Percentiles rank a stretch among this genome's conserved stretches.
These are phyloP conservation scores for Rhodomyrtus tomentosa DNA, from an alignment of 345 rosid genomes.

Conservation along the genomic window DNA sequence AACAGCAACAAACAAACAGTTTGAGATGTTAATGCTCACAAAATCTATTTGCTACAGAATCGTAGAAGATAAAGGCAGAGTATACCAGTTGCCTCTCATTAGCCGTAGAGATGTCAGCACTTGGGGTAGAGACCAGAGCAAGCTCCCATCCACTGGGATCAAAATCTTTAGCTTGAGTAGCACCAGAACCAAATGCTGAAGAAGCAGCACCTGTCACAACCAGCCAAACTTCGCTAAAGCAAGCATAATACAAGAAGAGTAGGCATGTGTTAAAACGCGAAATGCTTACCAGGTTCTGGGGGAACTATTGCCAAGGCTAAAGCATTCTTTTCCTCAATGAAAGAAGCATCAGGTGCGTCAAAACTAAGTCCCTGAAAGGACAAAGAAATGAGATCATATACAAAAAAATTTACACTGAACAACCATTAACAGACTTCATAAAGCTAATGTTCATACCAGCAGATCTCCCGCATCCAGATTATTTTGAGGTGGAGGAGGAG, in stretches of 20 bases:
- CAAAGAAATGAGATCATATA: background rate
- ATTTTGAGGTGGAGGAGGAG: slow-evolving; percentile 44
- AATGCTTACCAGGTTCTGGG: slow-evolving; percentile 36
- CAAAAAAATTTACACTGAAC: background rate
- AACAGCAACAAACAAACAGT: background rate
- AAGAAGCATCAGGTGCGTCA: slow-evolving; percentile 42
- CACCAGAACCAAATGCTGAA: slow-evolving; percentile 34
- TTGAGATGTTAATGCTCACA: background rate
- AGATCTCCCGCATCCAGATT: slow-evolving; percentile 59
- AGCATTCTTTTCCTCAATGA: slow-evolving; percentile 84
- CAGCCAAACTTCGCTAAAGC: background rate
- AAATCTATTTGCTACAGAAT: background rate
- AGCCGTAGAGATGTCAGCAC: slow-evolving; percentile 58
- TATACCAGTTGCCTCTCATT: slow-evolving; percentile 84
- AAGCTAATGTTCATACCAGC: slow-evolving; percentile 33
- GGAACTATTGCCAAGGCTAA: slow-evolving; percentile 86
- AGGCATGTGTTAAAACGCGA: background rate
- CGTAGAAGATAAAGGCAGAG: background rate
- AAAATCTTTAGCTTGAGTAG: slow-evolving; percentile 47
- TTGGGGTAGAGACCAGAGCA: slow-evolving; percentile 72
- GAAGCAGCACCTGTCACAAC: slow-evolving; percentile 24
- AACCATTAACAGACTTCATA: background rate
- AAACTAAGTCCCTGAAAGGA: slow-evolving; percentile 55
- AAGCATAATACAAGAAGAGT: background rate
- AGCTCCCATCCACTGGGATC: slow-evolving; percentile 98